Percentiles rank a stretch among this genome's conserved stretches.
phyloP scores from a whole-genome alignment of 371 early-diverging fungal genomes.

The Lichtheimia ornata region DNA sequence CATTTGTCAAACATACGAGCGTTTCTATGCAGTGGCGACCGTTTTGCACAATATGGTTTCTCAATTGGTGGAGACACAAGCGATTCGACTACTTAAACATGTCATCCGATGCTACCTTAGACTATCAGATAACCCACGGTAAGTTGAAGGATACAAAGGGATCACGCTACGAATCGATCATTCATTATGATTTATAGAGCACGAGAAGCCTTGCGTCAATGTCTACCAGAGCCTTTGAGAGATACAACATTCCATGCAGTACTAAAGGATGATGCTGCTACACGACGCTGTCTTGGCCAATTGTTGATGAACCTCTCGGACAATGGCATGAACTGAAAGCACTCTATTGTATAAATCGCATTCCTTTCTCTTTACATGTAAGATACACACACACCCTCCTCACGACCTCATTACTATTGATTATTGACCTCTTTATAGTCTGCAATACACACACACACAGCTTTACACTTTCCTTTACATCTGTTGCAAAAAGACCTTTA shows the following conservation, averaged over 20 bases:
- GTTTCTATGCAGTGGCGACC: constrained; percentile 95
- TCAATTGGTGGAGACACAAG: constrained; percentile 87
- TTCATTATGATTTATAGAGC: constrained; percentile 51
- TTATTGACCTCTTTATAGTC: too few species aligned
- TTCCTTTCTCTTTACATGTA: too few species aligned
- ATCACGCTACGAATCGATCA: too few species aligned
- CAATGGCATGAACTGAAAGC: constrained; percentile 19
- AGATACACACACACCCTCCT: too few species aligned
- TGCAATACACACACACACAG: too few species aligned
- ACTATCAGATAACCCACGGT: constrained; percentile 90
- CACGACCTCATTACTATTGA: too few species aligned
- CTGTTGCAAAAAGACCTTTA: too few species aligned
- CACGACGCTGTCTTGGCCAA: constrained; percentile 72
- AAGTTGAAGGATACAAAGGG: too few species aligned
- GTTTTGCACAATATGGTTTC: constrained; percentile 94
- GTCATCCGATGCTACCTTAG: constrained; percentile 95
- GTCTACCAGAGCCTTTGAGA: constrained; percentile 83
- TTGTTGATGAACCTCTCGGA: constrained; percentile 68
- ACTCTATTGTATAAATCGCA: background rate
- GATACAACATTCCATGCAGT: constrained; percentile 78
- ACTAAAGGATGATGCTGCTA: constrained; percentile 83
- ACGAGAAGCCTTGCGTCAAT: constrained; percentile 85
- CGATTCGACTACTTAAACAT: constrained; percentile 89
- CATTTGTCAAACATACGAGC: constrained; percentile 96
- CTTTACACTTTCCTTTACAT: too few species aligned